phyloP scores from a whole-genome alignment of 768 basidiomycete genomes.

The Candolleomyces aberdarensis region DNA sequence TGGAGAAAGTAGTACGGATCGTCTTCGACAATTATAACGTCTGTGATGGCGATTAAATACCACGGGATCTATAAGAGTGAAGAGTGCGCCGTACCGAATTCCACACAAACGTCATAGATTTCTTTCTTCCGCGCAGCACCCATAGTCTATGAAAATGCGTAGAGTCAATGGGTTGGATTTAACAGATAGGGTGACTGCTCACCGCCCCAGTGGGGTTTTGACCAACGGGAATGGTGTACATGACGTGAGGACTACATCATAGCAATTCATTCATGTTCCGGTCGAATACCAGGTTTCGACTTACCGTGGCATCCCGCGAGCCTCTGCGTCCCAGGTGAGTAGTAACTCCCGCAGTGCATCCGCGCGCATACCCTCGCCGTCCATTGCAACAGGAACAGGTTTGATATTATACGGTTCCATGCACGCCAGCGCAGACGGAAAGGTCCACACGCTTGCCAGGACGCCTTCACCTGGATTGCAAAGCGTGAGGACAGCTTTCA shows the following conservation, averaged over 20 bases:
- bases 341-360: slow-evolving; percentile 58
- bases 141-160: slow-evolving; percentile 49
- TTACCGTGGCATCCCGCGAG: slow-evolving; percentile 55
- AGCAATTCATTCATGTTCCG: neutral
- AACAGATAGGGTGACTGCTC: slow-evolving; percentile 21
- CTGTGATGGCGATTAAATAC: slow-evolving; percentile 23
- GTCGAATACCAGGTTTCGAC: slow-evolving; percentile 1
- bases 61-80: neutral
- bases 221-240: slow-evolving; percentile 78
- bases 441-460: slow-evolving; percentile 70
- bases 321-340: slow-evolving; percentile 60
- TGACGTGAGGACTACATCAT: slow-evolving; percentile 53
- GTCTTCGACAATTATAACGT: slow-evolving; percentile 79
- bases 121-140: slow-evolving; percentile 60
- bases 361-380: slow-evolving; percentile 66
- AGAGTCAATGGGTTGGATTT: neutral
- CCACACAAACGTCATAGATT: slow-evolving; percentile 80
- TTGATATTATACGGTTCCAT: slow-evolving; percentile 39
- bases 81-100: slow-evolving; percentile 52
- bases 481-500: slow-evolving; percentile 54
- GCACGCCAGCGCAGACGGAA: slow-evolving; percentile 49
- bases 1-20: slow-evolving; percentile 82
- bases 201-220: slow-evolving; percentile 82
- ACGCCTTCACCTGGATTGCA: slow-evolving; percentile 64
- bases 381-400: slow-evolving; percentile 61